A percentile compares a stretch with the other conserved stretches of the same genome.
These are phyloP conservation scores for Arbutus unedo DNA, from an alignment of 148 eudicot genomes.

Conservation along the genomic window DNA sequence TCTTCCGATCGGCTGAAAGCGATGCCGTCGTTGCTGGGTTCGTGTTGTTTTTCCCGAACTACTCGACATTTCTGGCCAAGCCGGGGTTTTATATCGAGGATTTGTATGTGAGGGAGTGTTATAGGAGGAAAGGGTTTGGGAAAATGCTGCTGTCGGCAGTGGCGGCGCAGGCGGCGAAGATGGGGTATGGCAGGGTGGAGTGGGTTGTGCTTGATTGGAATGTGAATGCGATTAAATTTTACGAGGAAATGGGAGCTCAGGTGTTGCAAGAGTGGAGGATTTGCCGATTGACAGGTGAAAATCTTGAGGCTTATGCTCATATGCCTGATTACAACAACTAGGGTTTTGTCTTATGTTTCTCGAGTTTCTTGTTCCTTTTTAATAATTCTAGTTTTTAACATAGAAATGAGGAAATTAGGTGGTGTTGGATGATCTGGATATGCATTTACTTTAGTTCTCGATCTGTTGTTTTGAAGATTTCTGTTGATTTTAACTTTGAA, in stretches of 20 bases:
- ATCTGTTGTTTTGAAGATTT: too few species aligned
- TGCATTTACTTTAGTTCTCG: too few species aligned
- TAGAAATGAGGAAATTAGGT: too few species aligned
- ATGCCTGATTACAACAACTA: conserved; percentile 1
- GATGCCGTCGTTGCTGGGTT: conserved; percentile 53
- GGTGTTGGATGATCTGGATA: too few species aligned
- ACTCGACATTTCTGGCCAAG: conserved; percentile 68
- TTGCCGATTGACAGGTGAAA: conserved; percentile 70
- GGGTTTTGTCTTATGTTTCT: not conserved
- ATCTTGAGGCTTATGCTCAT: conserved; percentile 44
- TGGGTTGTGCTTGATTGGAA: conserved; percentile 93
- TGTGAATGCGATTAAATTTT: conserved; percentile 67
- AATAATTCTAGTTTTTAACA: too few species aligned
- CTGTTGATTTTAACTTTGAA: too few species aligned
- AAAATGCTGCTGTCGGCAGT: conserved; percentile 62
- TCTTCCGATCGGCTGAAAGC: conserved; percentile 19
- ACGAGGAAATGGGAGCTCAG: conserved; percentile 77
- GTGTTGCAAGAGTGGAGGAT: conserved; percentile 70
- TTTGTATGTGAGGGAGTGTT: conserved; percentile 75
- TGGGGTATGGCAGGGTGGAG: conserved; percentile 78
- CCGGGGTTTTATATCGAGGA: conserved; percentile 84
- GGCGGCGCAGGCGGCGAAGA: conserved; percentile 58
- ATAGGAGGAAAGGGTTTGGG: conserved; percentile 68
- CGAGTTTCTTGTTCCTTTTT: not conserved
- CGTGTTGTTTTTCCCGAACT: conserved; percentile 71